Conservation (phyloP, 1,139 yeast species). For the Blastobotrys proliferans region DNA sequence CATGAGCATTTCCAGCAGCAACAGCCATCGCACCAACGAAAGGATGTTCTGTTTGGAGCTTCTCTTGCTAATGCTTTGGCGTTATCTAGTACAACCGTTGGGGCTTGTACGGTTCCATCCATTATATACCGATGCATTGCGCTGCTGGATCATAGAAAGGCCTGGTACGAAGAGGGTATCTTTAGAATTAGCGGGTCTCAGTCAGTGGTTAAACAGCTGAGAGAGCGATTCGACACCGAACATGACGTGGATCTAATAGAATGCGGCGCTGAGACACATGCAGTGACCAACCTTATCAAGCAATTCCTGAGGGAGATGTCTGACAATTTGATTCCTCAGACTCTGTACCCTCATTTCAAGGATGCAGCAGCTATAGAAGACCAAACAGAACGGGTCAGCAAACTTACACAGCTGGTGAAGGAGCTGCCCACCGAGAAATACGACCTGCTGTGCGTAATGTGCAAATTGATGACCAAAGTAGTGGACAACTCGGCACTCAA, state of each 20-base stretch:
- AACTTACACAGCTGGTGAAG: slow-evolving; percentile 34
- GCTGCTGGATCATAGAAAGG: slow-evolving; percentile 61
- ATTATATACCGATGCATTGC: slow-evolving; percentile 74
- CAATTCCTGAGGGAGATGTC: slow-evolving; percentile 72
- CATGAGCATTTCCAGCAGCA: background rate
- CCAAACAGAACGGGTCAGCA: slow-evolving; percentile 27
- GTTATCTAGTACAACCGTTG: slow-evolving; percentile 43
- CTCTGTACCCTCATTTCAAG: slow-evolving; percentile 29
- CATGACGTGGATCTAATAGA: slow-evolving; percentile 65
- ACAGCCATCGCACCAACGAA: background rate
- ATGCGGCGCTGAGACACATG: slow-evolving; percentile 57
- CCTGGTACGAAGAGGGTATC: slow-evolving; percentile 82
- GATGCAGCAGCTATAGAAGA: slow-evolving; percentile 32
- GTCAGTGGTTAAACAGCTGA: slow-evolving; percentile 66
- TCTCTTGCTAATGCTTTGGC: slow-evolving; percentile 37
- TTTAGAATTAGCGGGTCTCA: slow-evolving; percentile 91
- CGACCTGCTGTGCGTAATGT: slow-evolving; percentile 60
- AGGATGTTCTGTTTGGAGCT: slow-evolving; percentile 10
- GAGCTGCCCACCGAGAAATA: slow-evolving; percentile 49
- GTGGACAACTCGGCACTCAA: slow-evolving; percentile 60
- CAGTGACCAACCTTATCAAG: slow-evolving; percentile 74
- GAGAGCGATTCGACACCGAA: slow-evolving; percentile 54
- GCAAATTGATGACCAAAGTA: slow-evolving; percentile 63
- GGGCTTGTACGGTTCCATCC: slow-evolving; percentile 56
- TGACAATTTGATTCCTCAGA: slow-evolving; percentile 52